Evolutionary conservation across 2,329 filamentous ascomycete species (phyloP).

Genomic region (Arthrobotrys sinensis): DNA sequence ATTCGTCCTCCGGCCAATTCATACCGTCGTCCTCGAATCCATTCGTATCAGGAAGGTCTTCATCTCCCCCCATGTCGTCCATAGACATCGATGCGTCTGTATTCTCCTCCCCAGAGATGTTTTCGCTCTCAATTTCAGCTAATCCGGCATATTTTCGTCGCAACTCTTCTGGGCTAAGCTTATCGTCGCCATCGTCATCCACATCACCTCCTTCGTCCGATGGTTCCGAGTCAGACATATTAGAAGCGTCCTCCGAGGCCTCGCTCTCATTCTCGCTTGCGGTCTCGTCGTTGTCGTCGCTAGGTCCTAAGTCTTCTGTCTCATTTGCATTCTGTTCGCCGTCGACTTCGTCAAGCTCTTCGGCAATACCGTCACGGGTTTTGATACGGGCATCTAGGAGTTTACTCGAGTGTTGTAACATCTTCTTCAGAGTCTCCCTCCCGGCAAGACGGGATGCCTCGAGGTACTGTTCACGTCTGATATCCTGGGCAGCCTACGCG

Average conservation of each 20-base stretch:
- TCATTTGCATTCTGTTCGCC: constrained; percentile 65
- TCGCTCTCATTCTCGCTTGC: constrained; percentile 65
- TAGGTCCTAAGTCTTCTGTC: constrained; percentile 70
- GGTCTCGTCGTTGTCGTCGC: constrained; percentile 68
- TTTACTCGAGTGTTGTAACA: constrained; percentile 71
- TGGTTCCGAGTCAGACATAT: constrained; percentile 69
- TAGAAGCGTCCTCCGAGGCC: constrained; percentile 64
- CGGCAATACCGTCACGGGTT: constrained; percentile 64
- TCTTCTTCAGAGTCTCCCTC: constrained; percentile 71
- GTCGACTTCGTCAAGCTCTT: constrained; percentile 54
- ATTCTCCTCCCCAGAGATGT: constrained; percentile 68
- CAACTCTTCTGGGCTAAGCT: constrained; percentile 64
- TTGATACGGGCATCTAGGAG: constrained; percentile 70
- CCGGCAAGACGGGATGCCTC: constrained; percentile 71
- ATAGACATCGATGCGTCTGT: constrained; percentile 75
- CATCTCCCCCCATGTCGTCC: constrained; percentile 73
- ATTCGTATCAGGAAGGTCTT: constrained; percentile 67
- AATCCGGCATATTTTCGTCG: constrained; percentile 63
- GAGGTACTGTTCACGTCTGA: constrained; percentile 66
- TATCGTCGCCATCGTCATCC: constrained; percentile 65
- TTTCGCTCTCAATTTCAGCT: constrained; percentile 34
- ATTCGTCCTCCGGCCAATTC: constrained; percentile 61
- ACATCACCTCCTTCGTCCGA: constrained; percentile 70
- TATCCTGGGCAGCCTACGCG: constrained; percentile 65
- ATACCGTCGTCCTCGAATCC: constrained; percentile 64